phyloP scores from a whole-genome alignment of 176 grass and related monocot species.

The Oryza rufipogon region DNA sequence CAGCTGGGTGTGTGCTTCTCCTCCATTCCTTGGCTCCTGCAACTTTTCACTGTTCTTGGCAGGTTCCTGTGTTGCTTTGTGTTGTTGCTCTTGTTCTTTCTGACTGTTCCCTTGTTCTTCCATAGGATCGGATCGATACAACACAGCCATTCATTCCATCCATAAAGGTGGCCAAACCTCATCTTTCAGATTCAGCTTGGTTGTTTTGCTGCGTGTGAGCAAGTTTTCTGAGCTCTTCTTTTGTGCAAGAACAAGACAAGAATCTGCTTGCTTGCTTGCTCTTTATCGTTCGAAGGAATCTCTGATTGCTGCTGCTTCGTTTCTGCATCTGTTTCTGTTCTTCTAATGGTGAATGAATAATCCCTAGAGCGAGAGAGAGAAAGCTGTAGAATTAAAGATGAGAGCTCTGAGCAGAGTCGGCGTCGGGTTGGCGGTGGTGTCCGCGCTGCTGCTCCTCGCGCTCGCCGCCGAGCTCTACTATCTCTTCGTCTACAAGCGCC shows the following conservation, averaged over 20 bases:
- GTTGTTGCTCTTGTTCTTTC: slow-evolving; percentile 10
- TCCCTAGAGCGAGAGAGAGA: slow-evolving; percentile 23
- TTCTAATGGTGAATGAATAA: slow-evolving; percentile 38
- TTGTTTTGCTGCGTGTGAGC: neutral
- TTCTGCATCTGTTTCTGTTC: neutral
- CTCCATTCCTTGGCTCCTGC: neutral
- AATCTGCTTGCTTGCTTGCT: slow-evolving; percentile 13
- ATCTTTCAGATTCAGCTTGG: slow-evolving; percentile 13
- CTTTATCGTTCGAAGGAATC: neutral
- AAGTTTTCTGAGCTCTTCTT: slow-evolving; percentile 17
- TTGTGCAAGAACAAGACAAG: neutral
- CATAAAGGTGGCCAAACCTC: slow-evolving; percentile 15
- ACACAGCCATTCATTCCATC: neutral
- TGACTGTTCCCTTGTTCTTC: slow-evolving; percentile 4
- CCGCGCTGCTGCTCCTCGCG: slow-evolving; percentile 70
- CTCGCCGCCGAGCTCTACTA: slow-evolving; percentile 87
- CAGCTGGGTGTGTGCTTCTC: slow-evolving; percentile 16
- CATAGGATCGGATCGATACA: neutral
- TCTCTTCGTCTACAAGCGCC: slow-evolving; percentile 80
- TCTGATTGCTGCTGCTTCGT: slow-evolving; percentile 10
- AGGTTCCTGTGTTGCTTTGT: slow-evolving; percentile 41
- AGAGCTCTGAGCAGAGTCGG: slow-evolving; percentile 58
- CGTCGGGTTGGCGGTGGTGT: slow-evolving; percentile 65
- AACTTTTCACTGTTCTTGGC: slow-evolving; percentile 25
- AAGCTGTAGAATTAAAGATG: slow-evolving; percentile 38